Conservation (phyloP, 306 rosid genomes). For the Quercus rubra region DNA sequence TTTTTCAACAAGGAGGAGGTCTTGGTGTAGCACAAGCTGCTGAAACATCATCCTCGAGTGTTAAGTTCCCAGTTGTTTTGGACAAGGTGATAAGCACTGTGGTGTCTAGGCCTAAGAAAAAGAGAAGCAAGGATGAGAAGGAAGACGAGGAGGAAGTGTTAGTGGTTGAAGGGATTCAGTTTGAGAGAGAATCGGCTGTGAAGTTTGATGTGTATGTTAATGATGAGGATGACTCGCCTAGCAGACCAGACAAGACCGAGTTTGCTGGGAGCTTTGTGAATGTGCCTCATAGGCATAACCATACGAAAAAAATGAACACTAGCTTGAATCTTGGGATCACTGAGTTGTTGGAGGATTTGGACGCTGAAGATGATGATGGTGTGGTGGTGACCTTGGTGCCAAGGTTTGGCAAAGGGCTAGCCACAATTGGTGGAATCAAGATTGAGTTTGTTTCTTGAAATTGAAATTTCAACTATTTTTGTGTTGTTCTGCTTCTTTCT, state of each 20-base stretch:
- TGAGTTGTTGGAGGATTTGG: conserved; percentile 73
- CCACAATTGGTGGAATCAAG: conserved; percentile 41
- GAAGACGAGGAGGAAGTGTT: background rate
- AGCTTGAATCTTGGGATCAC: conserved; percentile 50
- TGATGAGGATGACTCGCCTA: conserved; percentile 58
- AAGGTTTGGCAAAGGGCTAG: conserved; percentile 38
- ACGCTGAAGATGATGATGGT: conserved; percentile 63
- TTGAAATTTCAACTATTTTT: too few relatives aligned
- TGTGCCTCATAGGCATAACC: conserved; percentile 54
- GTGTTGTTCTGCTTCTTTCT: too few relatives aligned
- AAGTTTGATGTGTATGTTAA: conserved; percentile 77
- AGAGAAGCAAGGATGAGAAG: background rate
- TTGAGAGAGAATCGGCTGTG: conserved; percentile 29
- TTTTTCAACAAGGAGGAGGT: conserved; percentile 21
- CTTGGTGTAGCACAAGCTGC: conserved; percentile 40
- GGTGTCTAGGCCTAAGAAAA: conserved; percentile 54
- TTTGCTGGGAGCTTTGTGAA: conserved; percentile 86
- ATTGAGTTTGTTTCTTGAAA: conserved; percentile 30
- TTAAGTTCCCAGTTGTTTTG: conserved; percentile 38
- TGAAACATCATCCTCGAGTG: conserved; percentile 22
- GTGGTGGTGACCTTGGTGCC: conserved; percentile 70
- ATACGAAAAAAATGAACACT: conserved; percentile 33
- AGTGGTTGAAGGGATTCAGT: conserved; percentile 39
- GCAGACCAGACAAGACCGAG: conserved; percentile 46
- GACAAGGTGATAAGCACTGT: conserved; percentile 29